Evolutionary conservation across 352 stramenopile genomes (phyloP), one percentile per base, ranked within the genome.

Genomic region (Phytophthora macrochlamydospora): DNA sequence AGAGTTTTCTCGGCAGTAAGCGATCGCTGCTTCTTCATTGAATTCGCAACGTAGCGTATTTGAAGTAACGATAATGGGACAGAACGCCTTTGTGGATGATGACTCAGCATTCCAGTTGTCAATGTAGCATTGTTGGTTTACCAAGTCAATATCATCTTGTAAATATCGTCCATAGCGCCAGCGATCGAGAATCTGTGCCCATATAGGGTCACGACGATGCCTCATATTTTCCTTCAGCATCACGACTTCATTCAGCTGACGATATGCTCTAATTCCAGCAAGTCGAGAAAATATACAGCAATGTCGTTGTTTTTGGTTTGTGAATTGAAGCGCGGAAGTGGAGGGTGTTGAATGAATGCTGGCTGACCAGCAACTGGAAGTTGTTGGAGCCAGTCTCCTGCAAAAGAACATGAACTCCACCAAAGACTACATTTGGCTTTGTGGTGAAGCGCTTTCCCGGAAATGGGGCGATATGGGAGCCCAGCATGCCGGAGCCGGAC

Each of bases 201-300:
- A 24, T 7, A 28, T 30, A 29, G 49, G 49, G n/a, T 52, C 18
- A 51, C 9, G 6, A 11, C 35, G 35, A 11, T 60, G 42, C 13
- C 13, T 51, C 30, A 45, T 55, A 5, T 42, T 44, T 55, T 55
- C 49, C 3, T 44, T 13, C 0, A 55, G 32, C 3, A 55, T 44
- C 7, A 44, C 49, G 4, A 55, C 32, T 32, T 55, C 49, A 35
- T 55, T 55, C 24, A 55, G 13, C 4, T 43, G 9, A 7, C 6
- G 32, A 43, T 55, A 55, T 3, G 49, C 49, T 30, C 38, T 35
- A 29, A 55, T 55, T 31, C 49, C 49, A 11, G 28, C 12, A 55
- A 55, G 30, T 12, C 32, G 24, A 2, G 49, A 30, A 12, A 55
- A 30, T 55, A 44, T 6, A 14, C 32, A 12, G 49, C 49, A 5